Evolutionary conservation across 805 yeast genomes (phyloP).

Genomic region (Hyphopichia homilentoma): DNA sequence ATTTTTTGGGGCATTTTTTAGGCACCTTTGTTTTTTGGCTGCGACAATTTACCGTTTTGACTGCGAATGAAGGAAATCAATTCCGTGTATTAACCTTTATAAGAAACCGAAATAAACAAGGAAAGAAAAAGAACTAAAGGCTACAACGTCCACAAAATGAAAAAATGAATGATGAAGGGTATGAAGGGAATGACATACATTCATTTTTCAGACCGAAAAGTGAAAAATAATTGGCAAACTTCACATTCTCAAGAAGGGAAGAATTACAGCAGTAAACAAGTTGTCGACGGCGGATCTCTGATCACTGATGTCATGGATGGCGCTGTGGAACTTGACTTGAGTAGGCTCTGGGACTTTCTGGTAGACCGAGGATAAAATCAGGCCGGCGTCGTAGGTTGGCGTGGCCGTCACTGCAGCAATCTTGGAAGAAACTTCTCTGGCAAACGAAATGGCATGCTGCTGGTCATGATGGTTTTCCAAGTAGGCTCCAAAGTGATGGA

Average conservation of each 20-base stretch:
- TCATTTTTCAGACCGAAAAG: too few species aligned
- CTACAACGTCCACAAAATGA: too few species aligned
- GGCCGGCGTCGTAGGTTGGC: slow-evolving; percentile 1
- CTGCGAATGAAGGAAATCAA: too few species aligned
- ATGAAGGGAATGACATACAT: too few species aligned
- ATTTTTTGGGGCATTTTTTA: too few species aligned
- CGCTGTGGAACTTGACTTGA: not conserved
- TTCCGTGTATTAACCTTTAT: too few species aligned
- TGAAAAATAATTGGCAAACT: too few species aligned
- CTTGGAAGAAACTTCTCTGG: not conserved
- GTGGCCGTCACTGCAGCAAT: slow-evolving; percentile 1
- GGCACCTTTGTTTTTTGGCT: too few species aligned
- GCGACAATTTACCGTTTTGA: too few species aligned
- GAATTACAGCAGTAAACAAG: not conserved
- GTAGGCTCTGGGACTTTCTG: slow-evolving; percentile 2
- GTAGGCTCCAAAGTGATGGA: slow-evolving; percentile 1
- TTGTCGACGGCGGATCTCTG: slow-evolving; percentile 1
- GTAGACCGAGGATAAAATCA: not conserved
- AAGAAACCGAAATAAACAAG: too few species aligned
- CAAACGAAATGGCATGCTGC: slow-evolving; percentile 1
- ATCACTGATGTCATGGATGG: slow-evolving; percentile 1
- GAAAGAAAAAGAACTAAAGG: too few species aligned
- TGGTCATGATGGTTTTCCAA: slow-evolving; percentile 1
- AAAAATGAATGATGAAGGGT: too few species aligned
- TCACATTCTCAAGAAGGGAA: slow-evolving; percentile 1